phyloP scores from a whole-genome alignment of 1,284 basidiomycete species.

The Lentinus polychrous region DNA sequence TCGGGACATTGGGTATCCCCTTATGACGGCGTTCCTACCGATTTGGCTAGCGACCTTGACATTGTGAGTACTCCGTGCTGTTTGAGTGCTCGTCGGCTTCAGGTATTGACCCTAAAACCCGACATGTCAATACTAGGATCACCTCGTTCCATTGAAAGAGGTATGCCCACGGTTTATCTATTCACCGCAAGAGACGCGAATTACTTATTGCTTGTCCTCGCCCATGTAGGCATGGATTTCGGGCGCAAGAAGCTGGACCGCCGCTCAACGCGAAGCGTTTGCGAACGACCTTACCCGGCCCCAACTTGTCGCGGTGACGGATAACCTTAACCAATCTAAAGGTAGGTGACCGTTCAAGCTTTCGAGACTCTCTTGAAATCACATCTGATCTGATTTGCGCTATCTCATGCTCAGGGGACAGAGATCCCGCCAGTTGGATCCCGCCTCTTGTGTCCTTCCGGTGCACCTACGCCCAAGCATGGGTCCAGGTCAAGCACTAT shows the following conservation, averaged over 20 bases:
- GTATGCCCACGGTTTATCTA: constrained; percentile 13
- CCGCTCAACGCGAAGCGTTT: constrained; percentile 38
- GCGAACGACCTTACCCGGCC: constrained; percentile 48
- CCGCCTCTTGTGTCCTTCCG: constrained; percentile 38
- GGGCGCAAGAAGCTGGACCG: constrained; percentile 43
- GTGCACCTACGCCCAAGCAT: constrained; percentile 42
- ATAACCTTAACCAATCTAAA: constrained; percentile 34
- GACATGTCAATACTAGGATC: constrained; percentile 37
- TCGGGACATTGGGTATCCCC: constrained; percentile 49
- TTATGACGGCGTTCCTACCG: constrained; percentile 40
- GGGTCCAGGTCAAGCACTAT: constrained; percentile 43
- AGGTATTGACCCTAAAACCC: not conserved
- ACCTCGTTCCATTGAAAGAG: constrained; percentile 46
- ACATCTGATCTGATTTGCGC: no score
- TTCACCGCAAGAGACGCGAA: not conserved
- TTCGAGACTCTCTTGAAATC: no score
- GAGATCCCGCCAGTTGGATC: constrained; percentile 40
- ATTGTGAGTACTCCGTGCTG: constrained; percentile 31
- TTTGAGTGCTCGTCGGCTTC: not conserved
- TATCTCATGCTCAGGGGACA: constrained; percentile 23
- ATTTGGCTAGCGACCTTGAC: constrained; percentile 39
- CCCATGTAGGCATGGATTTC: constrained; percentile 41
- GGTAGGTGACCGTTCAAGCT: constrained; percentile 16
- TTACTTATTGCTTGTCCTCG: not conserved
- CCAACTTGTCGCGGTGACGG: constrained; percentile 45